Base-by-base conservation (phyloP, 2,329 filamentous ascomycete species). In the Thielaviopsis populi region DNA sequence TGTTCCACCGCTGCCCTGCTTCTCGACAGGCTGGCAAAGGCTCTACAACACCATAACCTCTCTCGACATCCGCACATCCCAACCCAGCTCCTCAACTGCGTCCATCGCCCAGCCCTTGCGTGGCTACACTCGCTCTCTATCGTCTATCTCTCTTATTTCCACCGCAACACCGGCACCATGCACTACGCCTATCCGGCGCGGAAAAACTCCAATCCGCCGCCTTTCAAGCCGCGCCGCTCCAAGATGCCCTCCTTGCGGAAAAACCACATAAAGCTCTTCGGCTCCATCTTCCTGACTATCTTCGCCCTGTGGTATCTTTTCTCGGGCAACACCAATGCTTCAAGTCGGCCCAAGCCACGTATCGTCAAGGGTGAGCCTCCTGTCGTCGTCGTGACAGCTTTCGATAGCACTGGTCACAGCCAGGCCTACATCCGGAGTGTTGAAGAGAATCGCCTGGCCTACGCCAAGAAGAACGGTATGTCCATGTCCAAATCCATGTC, bases 171-270 rank as follows among this genome's bases (percentile, higher is more conserved):
- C 56, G 46, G 67, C 70, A 78, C 70, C 69, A 94, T 96, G 90
- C 91, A 96, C 74, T 91, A 92, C 79, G 90, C 91, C 68, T 85
- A 95, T 70, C 91, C 91, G 63, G 83, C 89, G 70, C 87, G 91
- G 74, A 95, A 92, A 76, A 84, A 82, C 71, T 92, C 88, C 68
- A 84, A 87, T 71, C 83, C 87, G 68, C 83, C 85, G 68, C 85
- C 86, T 37, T 92, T 89, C 75, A 79, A 80, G 68, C 79, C 82
- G 59, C 80, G 84, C 70, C 79, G 81, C 68, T 76, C 83, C 70
- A 75, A 79, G 69, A 73, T 77, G 22, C 72, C 83, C 59, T 70
- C 77, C 66, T 71, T 83, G 67, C 82, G 87, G 67, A 80, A 83
- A 69, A 83, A 80, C 70, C 83, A 87, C 68, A 71, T 86, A 63